Percentiles rank a stretch among this genome's conserved stretches.
Conservation (phyloP, 257 asterid genomes). For the Penstemon davidsonii region DNA sequence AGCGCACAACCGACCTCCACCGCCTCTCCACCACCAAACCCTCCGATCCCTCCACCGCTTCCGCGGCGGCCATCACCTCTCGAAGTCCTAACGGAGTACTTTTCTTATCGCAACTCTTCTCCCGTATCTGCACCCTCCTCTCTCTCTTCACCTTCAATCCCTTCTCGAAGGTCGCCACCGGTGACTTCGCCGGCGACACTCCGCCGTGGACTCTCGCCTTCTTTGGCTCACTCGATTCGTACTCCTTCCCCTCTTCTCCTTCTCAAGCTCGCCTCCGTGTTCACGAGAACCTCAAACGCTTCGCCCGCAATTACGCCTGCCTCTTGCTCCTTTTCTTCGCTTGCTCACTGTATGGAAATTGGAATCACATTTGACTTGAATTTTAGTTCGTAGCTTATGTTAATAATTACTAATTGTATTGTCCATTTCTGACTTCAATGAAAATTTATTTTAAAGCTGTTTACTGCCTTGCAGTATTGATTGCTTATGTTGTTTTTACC, state of each 20-base stretch:
- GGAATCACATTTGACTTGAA: background rate
- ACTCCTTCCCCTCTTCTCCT: conserved; percentile 81
- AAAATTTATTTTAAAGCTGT: background rate
- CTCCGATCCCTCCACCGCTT: conserved; percentile 20
- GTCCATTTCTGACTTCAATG: background rate
- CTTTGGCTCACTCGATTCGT: conserved; percentile 65
- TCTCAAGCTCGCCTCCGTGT: conserved; percentile 85
- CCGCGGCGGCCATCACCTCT: conserved; percentile 30
- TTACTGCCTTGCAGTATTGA: background rate
- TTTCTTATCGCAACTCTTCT: conserved; percentile 39
- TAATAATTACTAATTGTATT: background rate
- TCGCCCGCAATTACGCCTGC: conserved; percentile 73
- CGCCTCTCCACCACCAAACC: conserved; percentile 54
- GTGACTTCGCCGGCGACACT: conserved; percentile 68
- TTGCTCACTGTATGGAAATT: conserved; percentile 63
- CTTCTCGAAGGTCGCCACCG: conserved; percentile 69
- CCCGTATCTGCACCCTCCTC: conserved; percentile 57
- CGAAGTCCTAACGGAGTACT: conserved; percentile 35
- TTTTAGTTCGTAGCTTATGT: background rate
- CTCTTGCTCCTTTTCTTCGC: conserved; percentile 70
- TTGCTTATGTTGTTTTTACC: background rate
- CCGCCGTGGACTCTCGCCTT: conserved; percentile 80
- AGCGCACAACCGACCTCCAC: conserved; percentile 82
- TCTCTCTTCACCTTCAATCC: conserved; percentile 81
- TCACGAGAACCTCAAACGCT: conserved; percentile 93